Conservation (phyloP, 495 filamentous ascomycete genomes). For the Hypomontagnella monticulosa region DNA sequence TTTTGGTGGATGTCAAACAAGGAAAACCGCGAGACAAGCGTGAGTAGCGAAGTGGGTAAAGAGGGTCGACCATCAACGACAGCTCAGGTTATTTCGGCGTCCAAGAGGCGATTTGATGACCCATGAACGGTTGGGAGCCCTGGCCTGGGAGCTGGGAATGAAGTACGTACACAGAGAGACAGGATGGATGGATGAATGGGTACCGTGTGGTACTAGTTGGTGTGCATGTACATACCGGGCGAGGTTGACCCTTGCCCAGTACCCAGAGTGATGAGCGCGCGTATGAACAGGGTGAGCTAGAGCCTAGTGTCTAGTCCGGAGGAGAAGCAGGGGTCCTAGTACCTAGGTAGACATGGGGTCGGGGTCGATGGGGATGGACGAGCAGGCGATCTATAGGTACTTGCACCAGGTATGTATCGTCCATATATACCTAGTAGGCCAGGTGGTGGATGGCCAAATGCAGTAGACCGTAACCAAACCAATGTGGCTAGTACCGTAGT, state of each 20-base stretch:
- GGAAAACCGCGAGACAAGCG: conserved; percentile 39
- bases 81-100: conserved; percentile 44
- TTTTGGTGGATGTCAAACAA: conserved; percentile 45
- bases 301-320: conserved; percentile 30
- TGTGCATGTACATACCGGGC: background rate
- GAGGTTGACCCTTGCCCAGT: conserved; percentile 3
- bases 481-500: background rate
- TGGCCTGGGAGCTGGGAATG: conserved; percentile 34
- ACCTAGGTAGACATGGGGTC: conserved; percentile 4
- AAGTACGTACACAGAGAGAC: conserved; percentile 17
- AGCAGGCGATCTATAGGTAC: conserved; percentile 39
- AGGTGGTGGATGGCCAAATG: conserved; percentile 35
- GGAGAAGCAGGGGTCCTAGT: conserved; percentile 18
- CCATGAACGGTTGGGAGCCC: conserved; percentile 29
- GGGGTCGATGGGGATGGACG: conserved; percentile 26
- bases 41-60: conserved; percentile 43
- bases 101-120: conserved; percentile 34
- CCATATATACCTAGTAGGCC: conserved; percentile 29
- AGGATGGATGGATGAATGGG: background rate
- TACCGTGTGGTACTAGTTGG: background rate
- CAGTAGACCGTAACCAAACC: conserved; percentile 31
- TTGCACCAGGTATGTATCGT: conserved; percentile 17
- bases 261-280: conserved; percentile 27
- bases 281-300: conserved; percentile 42
- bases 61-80: conserved; percentile 36